Conservation (phyloP, 176 grass and related monocot genomes). For the Areca catechu region DNA sequence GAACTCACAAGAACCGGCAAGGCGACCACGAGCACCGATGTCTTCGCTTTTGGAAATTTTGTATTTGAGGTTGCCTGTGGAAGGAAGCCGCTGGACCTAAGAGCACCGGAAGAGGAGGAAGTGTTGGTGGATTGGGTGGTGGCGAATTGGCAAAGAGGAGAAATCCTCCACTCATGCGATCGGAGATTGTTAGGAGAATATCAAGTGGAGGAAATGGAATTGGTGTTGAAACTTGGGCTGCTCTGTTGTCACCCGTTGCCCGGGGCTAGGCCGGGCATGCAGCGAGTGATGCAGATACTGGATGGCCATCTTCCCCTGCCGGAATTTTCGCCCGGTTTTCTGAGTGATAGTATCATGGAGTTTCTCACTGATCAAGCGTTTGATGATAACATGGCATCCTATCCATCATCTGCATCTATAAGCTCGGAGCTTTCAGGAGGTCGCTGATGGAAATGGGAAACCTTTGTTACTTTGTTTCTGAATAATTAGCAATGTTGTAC, state of each 20-base stretch:
- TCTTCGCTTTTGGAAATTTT: too few relatives aligned
- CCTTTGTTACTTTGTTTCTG: too few relatives aligned
- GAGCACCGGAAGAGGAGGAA: background rate
- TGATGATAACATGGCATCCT: background rate
- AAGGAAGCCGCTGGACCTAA: background rate
- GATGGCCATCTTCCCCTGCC: slow-evolving; percentile 11
- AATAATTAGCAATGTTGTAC: too few relatives aligned
- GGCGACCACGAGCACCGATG: too few relatives aligned
- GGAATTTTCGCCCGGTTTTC: slow-evolving; percentile 1
- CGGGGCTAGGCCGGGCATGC: slow-evolving; percentile 27
- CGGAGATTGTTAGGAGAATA: background rate
- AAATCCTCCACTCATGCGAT: background rate
- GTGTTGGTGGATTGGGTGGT: slow-evolving; percentile 19
- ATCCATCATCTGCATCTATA: background rate
- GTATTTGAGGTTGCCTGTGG: slow-evolving; percentile 19
- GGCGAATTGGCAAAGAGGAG: background rate
- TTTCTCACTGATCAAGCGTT: slow-evolving; percentile 26
- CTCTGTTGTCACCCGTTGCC: slow-evolving; percentile 19
- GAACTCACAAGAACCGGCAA: too few relatives aligned
- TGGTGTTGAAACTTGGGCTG: slow-evolving; percentile 21
- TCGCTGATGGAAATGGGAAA: too few relatives aligned
- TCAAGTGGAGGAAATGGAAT: background rate
- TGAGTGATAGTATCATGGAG: slow-evolving; percentile 14
- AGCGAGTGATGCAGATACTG: slow-evolving; percentile 32
- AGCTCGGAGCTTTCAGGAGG: too few relatives aligned